Percentiles rank a stretch among this genome's conserved stretches.
Evolutionary conservation across 106 monocot species (phyloP).

Genomic region (Dioscorea alata): DNA sequence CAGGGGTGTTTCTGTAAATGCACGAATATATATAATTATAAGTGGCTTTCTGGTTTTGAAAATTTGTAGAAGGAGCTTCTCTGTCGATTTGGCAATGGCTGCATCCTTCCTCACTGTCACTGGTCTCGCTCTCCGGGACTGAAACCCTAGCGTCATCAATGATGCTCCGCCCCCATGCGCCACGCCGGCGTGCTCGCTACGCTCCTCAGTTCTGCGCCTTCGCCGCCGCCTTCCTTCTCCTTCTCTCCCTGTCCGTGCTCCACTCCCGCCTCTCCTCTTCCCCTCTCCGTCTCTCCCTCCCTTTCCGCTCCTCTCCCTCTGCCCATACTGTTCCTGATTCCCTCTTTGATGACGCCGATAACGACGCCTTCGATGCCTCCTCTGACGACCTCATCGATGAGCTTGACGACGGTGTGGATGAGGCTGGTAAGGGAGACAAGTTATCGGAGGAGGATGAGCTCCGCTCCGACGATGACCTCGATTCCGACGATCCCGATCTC

Average conservation of each 20-base stretch:
- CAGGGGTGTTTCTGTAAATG: no score
- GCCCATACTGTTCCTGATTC: not conserved
- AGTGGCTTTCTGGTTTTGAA: no score
- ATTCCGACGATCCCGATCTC: conserved; percentile 3
- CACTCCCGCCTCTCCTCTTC: conserved; percentile 58
- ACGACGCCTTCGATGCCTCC: conserved; percentile 29
- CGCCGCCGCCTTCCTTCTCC: conserved; percentile 37
- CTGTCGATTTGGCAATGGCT: no score
- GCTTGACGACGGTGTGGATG: conserved; percentile 36
- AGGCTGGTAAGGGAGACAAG: not conserved
- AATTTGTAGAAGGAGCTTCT: no score
- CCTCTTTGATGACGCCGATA: conserved; percentile 36
- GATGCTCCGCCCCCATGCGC: conserved; percentile 16
- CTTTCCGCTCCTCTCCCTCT: conserved; percentile 2
- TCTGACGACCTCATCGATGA: conserved; percentile 49
- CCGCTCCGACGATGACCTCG: conserved; percentile 7
- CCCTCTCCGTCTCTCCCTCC: conserved; percentile 2
- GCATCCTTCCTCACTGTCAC: no score
- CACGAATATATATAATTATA: no score
- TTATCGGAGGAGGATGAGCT: conserved; percentile 6
- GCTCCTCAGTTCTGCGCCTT: conserved; percentile 48
- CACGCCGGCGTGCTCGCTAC: conserved; percentile 42
- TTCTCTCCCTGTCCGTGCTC: conserved; percentile 50
- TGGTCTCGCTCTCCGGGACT: no score
- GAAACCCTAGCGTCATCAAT: not conserved